phyloP scores from a whole-genome alignment of 371 early-diverging fungal genomes.

The Blastocladiella emersonii region DNA sequence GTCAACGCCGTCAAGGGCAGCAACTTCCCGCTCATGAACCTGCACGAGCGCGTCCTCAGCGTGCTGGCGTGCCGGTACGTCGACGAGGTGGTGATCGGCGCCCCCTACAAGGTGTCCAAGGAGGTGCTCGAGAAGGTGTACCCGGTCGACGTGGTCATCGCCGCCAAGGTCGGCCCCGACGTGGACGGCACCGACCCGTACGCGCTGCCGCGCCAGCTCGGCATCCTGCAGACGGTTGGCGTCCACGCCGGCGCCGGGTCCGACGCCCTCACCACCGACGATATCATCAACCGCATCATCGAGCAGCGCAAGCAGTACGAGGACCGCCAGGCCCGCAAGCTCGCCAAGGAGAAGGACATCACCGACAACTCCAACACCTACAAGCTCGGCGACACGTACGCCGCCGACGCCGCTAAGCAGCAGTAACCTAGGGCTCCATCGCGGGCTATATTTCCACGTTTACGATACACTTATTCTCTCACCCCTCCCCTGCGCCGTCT shows the following conservation, averaged over 20 bases:
- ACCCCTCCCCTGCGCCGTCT: no score
- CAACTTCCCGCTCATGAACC: slow-evolving; percentile 84
- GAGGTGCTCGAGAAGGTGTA: slow-evolving; percentile 69
- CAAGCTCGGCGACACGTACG: background rate
- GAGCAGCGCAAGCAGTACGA: slow-evolving; percentile 62
- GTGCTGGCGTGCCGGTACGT: slow-evolving; percentile 82
- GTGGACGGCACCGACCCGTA: slow-evolving; percentile 72
- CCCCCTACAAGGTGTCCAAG: slow-evolving; percentile 68
- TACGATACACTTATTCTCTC: no score
- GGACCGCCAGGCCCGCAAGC: slow-evolving; percentile 21
- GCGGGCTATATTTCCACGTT: no score
- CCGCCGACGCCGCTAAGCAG: background rate
- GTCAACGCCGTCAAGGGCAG: slow-evolving; percentile 75
- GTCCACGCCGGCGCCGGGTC: slow-evolving; percentile 57
- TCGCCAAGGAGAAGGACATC: slow-evolving; percentile 15
- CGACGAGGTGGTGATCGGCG: slow-evolving; percentile 82
- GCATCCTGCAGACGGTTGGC: slow-evolving; percentile 57
- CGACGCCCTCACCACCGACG: slow-evolving; percentile 64
- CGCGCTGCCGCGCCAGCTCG: slow-evolving; percentile 51
- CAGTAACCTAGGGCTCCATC: no score
- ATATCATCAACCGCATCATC: slow-evolving; percentile 76
- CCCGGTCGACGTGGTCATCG: slow-evolving; percentile 63
- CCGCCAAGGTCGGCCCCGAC: slow-evolving; percentile 52
- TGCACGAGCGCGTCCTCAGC: slow-evolving; percentile 79
- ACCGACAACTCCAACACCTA: background rate